Conservation (phyloP, 345 rosid genomes). For the Mallotus nudiflorus region DNA sequence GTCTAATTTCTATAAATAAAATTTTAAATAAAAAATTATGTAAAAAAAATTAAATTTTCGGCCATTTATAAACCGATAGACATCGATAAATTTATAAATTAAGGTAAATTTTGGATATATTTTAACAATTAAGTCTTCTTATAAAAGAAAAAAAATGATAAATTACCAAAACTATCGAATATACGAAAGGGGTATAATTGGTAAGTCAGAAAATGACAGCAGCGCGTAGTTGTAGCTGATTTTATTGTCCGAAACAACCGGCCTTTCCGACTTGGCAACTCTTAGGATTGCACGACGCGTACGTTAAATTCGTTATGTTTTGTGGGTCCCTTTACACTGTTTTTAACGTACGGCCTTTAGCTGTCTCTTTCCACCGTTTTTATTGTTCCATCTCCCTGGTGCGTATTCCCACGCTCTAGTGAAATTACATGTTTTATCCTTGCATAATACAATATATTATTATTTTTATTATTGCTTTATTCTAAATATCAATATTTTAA, state of each 20-base stretch:
- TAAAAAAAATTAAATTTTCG: too few relatives aligned
- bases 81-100: too few relatives aligned
- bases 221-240: background rate
- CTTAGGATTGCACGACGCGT: conserved; percentile 25
- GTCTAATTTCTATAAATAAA: too few relatives aligned
- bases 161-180: background rate
- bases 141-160: too few relatives aligned
- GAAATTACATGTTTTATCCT: background rate
- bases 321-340: conserved; percentile 4
- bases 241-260: conserved; percentile 15
- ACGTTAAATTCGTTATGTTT: conserved; percentile 24
- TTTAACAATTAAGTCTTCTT: too few relatives aligned
- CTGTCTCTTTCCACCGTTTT: background rate
- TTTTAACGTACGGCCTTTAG: conserved; percentile 20
- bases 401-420: background rate
- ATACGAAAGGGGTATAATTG: background rate
- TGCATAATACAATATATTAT: too few relatives aligned
- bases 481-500: too few relatives aligned
- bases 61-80: too few relatives aligned
- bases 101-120: too few relatives aligned
- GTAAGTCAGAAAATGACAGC: background rate
- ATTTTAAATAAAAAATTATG: too few relatives aligned
- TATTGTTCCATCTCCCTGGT: background rate
- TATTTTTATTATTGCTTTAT: too few relatives aligned
- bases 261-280: conserved; percentile 13